phyloP scores from a whole-genome alignment of 1,284 basidiomycete species.

The Sanghuangporus sanghuang region DNA sequence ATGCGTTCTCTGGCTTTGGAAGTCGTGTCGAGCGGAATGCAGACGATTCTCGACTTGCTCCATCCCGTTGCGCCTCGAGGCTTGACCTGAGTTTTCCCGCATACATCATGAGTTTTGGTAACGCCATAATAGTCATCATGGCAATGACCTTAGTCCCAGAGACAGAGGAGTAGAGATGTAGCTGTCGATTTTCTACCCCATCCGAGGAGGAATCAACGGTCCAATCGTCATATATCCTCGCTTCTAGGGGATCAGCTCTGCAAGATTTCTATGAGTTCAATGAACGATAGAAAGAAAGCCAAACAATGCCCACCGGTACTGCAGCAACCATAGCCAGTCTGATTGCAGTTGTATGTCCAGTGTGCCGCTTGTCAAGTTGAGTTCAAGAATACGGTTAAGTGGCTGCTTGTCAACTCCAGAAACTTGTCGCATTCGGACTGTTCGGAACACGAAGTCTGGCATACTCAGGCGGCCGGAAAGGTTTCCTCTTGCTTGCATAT shows the following conservation, averaged over 20 bases:
- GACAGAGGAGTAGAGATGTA: conserved; percentile 74
- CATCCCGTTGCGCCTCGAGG: conserved; percentile 66
- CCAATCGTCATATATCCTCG: conserved; percentile 84
- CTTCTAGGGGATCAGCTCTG: conserved; percentile 74
- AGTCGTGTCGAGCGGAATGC: conserved; percentile 62
- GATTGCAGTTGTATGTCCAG: conserved; percentile 67
- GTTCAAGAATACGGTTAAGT: conserved; percentile 57
- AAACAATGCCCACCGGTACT: conserved; percentile 60
- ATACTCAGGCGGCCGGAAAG: conserved; percentile 67
- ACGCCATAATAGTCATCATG: conserved; percentile 66
- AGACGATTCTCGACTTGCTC: conserved; percentile 67
- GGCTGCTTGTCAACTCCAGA: conserved; percentile 27
- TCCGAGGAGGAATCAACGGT: conserved; percentile 39
- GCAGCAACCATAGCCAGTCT: conserved; percentile 70
- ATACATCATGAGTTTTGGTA: conserved; percentile 70
- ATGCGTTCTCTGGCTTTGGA: conserved; percentile 68
- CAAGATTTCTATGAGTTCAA: conserved; percentile 8
- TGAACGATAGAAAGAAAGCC: conserved; percentile 1
- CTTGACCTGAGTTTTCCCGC: conserved; percentile 68
- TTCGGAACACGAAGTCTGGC: conserved; percentile 72
- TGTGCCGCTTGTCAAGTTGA: conserved; percentile 72
- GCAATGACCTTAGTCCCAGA: conserved; percentile 67
- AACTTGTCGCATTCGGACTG: conserved; percentile 48
- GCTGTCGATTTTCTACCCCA: conserved; percentile 46
- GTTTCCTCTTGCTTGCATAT: conserved; percentile 65